A percentile compares a stretch with the other conserved stretches of the same genome.
These are phyloP conservation scores for Aspergillus carlsbadensis DNA, from an alignment of 495 filamentous ascomycete genomes.

Conservation along the genomic window DNA sequence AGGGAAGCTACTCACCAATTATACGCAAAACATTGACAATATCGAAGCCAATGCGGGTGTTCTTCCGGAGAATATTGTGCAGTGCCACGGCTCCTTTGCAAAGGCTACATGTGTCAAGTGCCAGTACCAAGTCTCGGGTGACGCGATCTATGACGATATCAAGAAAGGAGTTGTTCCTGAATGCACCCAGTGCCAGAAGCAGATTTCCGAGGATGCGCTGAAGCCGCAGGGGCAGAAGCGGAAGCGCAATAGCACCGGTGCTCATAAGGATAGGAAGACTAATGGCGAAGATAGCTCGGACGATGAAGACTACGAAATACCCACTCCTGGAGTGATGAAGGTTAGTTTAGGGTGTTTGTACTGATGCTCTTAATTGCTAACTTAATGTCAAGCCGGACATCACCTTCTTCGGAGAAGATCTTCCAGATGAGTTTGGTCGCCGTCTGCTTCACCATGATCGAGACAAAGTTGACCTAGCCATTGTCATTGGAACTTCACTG, in stretches of 20 bases:
- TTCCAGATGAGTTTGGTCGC: conserved; percentile 80
- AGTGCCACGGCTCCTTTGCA: conserved; percentile 95
- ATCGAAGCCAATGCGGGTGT: conserved; percentile 90
- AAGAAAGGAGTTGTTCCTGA: conserved; percentile 66
- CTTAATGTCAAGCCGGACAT: conserved; percentile 69
- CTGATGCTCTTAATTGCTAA: conserved; percentile 6
- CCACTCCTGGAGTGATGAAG: conserved; percentile 88
- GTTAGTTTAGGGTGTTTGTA: conserved; percentile 34
- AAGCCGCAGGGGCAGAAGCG: conserved; percentile 62
- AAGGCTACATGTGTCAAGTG: conserved; percentile 90
- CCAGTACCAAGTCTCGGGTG: conserved; percentile 68
- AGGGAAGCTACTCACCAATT: conserved; percentile 90
- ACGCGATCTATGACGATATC: conserved; percentile 75
- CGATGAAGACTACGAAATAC: conserved; percentile 70
- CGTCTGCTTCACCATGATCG: conserved; percentile 78
- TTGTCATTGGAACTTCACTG: conserved; percentile 95
- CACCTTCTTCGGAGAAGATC: conserved; percentile 78
- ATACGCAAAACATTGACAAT: conserved; percentile 99
- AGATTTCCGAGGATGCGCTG: conserved; percentile 38
- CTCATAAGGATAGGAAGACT: conserved; percentile 50
- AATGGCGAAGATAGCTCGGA: conserved; percentile 62
- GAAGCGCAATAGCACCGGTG: conserved; percentile 67
- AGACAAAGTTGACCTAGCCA: conserved; percentile 80
- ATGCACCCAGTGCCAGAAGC: conserved; percentile 44
- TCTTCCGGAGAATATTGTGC: conserved; percentile 76